Base-by-base conservation (phyloP, 1,284 basidiomycete genomes). In the Rhodotorula mucilaginosa region DNA sequence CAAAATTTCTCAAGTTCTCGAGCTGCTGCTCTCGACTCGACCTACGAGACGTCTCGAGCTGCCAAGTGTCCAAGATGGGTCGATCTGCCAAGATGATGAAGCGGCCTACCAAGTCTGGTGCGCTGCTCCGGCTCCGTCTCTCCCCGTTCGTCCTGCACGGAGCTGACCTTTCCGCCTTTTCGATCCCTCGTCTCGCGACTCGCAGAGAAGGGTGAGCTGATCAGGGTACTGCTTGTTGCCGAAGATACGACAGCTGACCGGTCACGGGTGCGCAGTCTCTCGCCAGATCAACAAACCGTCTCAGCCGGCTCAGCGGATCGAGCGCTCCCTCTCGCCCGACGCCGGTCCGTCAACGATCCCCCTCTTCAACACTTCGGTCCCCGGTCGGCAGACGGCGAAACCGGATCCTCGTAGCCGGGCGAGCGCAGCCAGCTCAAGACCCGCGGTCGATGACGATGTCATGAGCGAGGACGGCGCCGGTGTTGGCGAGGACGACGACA, bases 291-390 rank as follows among this genome's bases (percentile, higher is more conserved):
- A 71, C 63, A 61, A 60, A 19, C 69, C 61, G 23, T 44, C 52
- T 18, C 44, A 46, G 21, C 70, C 47, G 15, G 46, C 29, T 26
- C 46, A 48, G 1, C 58, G 51, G 39, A 6, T 13, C 39, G 61
- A 57, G 19, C 65, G 66, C 5, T 69, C 68, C 21, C 26, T 61
- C 56, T 71, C 73, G 3, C 72, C 72, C 59, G 70, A 71, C 21
- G 58, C 48, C 23, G 47, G 47, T 1, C 16, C 48, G 2, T 68
- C 67, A 2, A 63, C 62, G 19, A 74, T 74, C 56, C 73, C 73
- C 3, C 64, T 74, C 31, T 74, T 74, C 73, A 74, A 74, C 68
- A 69, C 70, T 15, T 69, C 70, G 2, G 70, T 52, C 12, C 59
- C 46, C 29, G 65, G 65, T 3, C 58, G 68, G 1, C 34, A 56